Conservation (phyloP, 768 basidiomycete genomes). For the Leccinellum luteum region DNA sequence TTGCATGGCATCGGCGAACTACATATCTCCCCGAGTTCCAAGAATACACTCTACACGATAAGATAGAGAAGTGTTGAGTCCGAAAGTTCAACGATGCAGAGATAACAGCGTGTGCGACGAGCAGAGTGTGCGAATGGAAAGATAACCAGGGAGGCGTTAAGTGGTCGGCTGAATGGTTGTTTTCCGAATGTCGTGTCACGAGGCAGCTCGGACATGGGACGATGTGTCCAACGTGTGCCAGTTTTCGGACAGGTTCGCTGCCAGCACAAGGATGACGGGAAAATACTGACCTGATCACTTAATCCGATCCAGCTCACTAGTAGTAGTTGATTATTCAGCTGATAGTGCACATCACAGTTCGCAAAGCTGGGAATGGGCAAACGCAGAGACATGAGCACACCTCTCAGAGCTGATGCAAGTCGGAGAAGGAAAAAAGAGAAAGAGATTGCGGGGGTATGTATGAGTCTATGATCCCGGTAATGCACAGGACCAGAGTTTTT, state of each 20-base stretch:
- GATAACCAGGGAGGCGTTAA: neutral
- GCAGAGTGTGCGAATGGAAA: constrained; percentile 1
- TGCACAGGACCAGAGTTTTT: no score
- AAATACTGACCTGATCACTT: neutral
- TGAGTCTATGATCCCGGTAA: no score
- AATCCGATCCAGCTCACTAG: no score
- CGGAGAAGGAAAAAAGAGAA: no score
- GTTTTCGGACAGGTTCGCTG: no score
- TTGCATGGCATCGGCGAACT: neutral
- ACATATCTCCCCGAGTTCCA: constrained; percentile 1
- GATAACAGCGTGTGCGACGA: neutral
- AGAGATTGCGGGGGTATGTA: no score
- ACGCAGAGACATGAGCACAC: no score
- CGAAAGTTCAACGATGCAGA: neutral
- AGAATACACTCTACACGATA: constrained; percentile 4
- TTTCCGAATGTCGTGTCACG: neutral
- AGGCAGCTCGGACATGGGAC: neutral
- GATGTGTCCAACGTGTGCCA: neutral
- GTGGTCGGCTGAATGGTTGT: neutral
- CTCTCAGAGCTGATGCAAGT: no score
- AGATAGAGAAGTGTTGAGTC: neutral
- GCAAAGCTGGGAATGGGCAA: no score
- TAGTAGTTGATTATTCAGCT: no score
- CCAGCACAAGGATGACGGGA: neutral
- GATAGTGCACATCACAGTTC: no score